Evolutionary conservation across 2,329 filamentous ascomycete species (phyloP), one percentile per base, ranked within the genome.

Genomic region (Daldinia sp.): DNA sequence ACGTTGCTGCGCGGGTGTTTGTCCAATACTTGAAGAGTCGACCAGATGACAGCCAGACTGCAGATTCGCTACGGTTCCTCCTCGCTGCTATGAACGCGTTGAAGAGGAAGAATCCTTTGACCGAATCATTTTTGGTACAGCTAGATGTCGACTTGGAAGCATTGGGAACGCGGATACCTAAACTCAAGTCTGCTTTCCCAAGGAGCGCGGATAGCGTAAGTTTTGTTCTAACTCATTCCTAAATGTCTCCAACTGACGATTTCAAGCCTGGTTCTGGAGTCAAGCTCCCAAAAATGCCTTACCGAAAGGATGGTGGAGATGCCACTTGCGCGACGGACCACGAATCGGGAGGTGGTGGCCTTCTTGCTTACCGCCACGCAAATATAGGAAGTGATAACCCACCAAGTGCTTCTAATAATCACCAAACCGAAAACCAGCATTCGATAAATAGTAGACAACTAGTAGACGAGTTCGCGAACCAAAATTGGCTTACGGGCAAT

Each of bases 11-110:
- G 19, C 87, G 95, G 52, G 94, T 98, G 0, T 98, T 98, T 73
- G 90, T 98, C 6, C 94, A 98, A 75, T 97, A 96, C 72, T 83
- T 98, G n/a, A 97, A 96, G 77, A 95, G 91, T 58, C 85, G 90
- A n/a, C 93, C 94, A 0, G 90, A 94, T 27, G 94, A 98, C 76
- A 87, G 83, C 73, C 91, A 87, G 76, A 91, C 87, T 68, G 87
- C 83, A 15, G 90, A 94, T 58, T 94, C 93, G 0, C 80, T 98
- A n/a, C 89, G 94, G 58, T 98, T 99, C 74, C 83, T 98, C 13
- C 84, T 98, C 1, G 89, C 90, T 17, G 94, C 94, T 4, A 96
- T 99, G 88, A 91, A 93, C 68, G 93, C 92, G 3, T 79, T 98
- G 68, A 96, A 96, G 77, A 86, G 86, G 61, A 91, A 91, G 71